Conservation (phyloP, 75 land plant genomes). For the Pinus albicaulis region DNA sequence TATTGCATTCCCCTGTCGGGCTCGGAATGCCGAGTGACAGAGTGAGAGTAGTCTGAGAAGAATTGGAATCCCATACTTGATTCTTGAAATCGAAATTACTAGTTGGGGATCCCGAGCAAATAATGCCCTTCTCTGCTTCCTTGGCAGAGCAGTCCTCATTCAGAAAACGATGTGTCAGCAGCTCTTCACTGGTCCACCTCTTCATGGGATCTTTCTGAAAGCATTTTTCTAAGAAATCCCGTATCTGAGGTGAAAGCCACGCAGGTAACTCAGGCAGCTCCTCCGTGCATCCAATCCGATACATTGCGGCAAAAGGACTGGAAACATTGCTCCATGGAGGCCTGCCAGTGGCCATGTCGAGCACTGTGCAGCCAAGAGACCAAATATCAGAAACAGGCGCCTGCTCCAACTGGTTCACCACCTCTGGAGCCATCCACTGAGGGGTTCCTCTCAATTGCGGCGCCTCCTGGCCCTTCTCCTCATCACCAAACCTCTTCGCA, state of each 20-base stretch:
- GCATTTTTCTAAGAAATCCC: conserved; percentile 75
- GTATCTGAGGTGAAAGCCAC: conserved; percentile 41
- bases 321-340: conserved; percentile 24
- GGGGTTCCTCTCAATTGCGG: conserved; percentile 22
- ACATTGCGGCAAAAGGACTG: conserved; percentile 45
- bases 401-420: conserved; percentile 25
- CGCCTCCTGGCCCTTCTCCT: too few species aligned
- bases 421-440: conserved; percentile 54
- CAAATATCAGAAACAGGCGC: conserved; percentile 38
- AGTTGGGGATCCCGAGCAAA: neutral
- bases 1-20: neutral
- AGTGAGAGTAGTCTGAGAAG: too few species aligned
- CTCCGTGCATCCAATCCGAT: conserved; percentile 49
- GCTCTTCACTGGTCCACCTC: conserved; percentile 60
- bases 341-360: conserved; percentile 44
- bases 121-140: neutral
- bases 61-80: neutral
- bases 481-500: conserved; percentile 21
- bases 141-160: neutral
- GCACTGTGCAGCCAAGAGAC: conserved; percentile 24
- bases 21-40: neutral
- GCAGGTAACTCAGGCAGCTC: conserved; percentile 54
- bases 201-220: conserved; percentile 40
- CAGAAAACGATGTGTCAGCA: conserved; percentile 53
- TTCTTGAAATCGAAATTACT: neutral